phyloP scores from a whole-genome alignment of 306 rosid genomes.

The Corylus americana region DNA sequence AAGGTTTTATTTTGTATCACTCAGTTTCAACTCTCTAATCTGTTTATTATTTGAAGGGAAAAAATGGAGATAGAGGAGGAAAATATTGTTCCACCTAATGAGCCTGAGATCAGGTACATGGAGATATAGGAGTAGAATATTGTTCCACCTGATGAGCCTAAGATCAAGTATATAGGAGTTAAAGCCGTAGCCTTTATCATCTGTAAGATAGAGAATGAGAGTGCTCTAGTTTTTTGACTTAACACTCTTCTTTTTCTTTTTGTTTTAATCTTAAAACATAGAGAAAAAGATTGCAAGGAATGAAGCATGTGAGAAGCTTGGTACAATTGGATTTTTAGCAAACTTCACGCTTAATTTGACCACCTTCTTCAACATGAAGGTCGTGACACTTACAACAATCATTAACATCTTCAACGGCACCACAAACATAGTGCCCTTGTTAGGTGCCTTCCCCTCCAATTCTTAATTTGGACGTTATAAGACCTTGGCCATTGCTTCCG shows the following conservation, averaged over 20 bases:
- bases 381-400: background rate
- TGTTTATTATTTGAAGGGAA: background rate
- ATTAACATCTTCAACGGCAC: background rate
- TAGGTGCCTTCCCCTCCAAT: background rate
- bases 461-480: conserved; percentile 1
- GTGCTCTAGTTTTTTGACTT: background rate
- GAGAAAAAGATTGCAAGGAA: background rate
- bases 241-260: background rate
- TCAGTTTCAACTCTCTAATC: background rate
- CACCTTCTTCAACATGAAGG: background rate
- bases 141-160: background rate
- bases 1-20: background rate
- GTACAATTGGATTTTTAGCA: background rate
- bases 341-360: background rate
- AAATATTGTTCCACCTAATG: background rate
- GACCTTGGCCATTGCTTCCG: background rate
- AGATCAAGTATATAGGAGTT: background rate
- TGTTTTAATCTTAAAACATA: background rate
- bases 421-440: background rate
- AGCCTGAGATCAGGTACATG: background rate
- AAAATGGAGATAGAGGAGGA: background rate
- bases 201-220: background rate
- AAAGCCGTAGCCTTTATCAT: background rate
- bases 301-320: conserved; percentile 6
- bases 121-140: background rate